phyloP scores from a whole-genome alignment of 2,329 filamentous ascomycete genomes.

The Neoarthrinium moseri region DNA sequence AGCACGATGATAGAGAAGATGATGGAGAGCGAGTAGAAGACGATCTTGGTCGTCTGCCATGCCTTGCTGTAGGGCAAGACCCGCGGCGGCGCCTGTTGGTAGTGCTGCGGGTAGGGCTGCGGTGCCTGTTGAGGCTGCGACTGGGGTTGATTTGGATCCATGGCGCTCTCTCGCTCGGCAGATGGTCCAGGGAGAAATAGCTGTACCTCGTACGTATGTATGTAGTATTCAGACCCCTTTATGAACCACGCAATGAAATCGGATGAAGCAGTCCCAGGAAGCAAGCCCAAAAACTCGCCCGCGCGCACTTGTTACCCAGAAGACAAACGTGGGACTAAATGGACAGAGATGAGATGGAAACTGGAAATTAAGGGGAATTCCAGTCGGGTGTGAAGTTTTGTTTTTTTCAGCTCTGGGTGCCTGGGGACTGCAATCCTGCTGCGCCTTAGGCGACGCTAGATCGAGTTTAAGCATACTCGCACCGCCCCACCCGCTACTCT shows the following conservation, averaged over 20 bases:
- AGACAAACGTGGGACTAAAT: no score
- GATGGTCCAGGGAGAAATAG: no score
- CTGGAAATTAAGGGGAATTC: background rate
- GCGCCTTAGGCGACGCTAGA: conserved; percentile 5
- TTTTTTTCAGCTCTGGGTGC: no score
- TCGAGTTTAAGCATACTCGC: background rate
- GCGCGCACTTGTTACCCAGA: no score
- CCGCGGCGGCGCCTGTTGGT: conserved; percentile 4
- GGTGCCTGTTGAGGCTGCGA: conserved; percentile 1
- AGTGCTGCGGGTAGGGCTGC: conserved; percentile 8
- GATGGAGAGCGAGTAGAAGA: conserved; percentile 17
- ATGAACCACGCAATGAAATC: no score
- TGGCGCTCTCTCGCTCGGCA: background rate
- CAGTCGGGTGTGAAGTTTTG: background rate
- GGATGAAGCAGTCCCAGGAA: no score
- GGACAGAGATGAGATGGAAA: background rate
- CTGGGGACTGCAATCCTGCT: no score
- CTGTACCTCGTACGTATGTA: no score
- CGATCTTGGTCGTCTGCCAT: conserved; percentile 17
- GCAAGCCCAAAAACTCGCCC: no score
- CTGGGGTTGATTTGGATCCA: conserved; percentile 14
- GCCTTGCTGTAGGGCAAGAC: conserved; percentile 5
- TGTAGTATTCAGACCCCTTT: no score
- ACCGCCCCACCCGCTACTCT: background rate
- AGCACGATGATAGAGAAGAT: conserved; percentile 16